A percentile compares a stretch with the other conserved stretches of the same genome.
phyloP scores from a whole-genome alignment of 805 yeast genomes.

The Wickerhamiella shivajii region DNA sequence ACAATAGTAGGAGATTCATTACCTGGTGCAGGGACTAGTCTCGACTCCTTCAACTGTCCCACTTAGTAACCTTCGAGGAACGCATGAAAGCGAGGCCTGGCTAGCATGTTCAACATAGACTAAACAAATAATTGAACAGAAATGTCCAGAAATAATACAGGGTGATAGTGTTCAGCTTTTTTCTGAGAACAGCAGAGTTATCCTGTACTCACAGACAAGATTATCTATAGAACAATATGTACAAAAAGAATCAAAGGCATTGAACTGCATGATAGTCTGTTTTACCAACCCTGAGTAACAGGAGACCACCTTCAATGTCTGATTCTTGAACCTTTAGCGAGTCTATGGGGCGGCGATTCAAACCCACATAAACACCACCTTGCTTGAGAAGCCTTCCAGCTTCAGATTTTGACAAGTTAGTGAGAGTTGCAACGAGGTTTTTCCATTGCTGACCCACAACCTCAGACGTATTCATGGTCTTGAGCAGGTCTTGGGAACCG shows the following conservation, averaged over 20 bases:
- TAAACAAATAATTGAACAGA: too few relatives aligned
- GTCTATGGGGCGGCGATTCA: slow-evolving; percentile 35
- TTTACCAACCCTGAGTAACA: slow-evolving; percentile 66
- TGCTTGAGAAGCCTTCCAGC: slow-evolving; percentile 45
- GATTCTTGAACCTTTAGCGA: slow-evolving; percentile 36
- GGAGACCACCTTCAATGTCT: slow-evolving; percentile 40
- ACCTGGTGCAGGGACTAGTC: too few relatives aligned
- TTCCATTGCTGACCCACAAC: slow-evolving; percentile 33
- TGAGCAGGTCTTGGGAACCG: slow-evolving; percentile 41
- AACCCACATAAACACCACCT: slow-evolving; percentile 65
- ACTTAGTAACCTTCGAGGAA: too few relatives aligned
- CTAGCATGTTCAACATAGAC: too few relatives aligned
- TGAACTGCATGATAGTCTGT: slow-evolving; percentile 25
- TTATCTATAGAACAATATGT: neutral
- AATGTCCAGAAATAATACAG: too few relatives aligned
- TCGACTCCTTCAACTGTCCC: too few relatives aligned
- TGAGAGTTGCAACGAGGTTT: slow-evolving; percentile 34
- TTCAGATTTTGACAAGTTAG: slow-evolving; percentile 33
- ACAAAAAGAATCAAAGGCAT: slow-evolving; percentile 11
- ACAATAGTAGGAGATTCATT: too few relatives aligned
- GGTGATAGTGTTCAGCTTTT: too few relatives aligned
- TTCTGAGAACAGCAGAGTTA: too few relatives aligned
- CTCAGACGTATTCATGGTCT: slow-evolving; percentile 24
- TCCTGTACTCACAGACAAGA: too few relatives aligned
- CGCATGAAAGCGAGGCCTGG: too few relatives aligned